Evolutionary conservation across 1,284 basidiomycete genomes (phyloP), one percentile per base, ranked within the genome.

Genomic region (Grifola frondosa): DNA sequence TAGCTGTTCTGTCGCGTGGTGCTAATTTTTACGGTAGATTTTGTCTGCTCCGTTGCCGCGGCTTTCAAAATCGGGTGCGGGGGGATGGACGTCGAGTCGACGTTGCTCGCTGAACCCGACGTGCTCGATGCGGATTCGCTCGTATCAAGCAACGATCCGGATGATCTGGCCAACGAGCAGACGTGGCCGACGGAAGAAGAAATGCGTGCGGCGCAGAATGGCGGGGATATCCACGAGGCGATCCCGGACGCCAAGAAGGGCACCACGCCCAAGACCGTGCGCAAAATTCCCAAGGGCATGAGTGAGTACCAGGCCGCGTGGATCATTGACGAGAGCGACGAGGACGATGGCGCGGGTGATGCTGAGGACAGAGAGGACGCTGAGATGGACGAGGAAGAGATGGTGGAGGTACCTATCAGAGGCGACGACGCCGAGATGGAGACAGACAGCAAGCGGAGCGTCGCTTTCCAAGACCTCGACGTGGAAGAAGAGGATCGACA

Each of bases 101-200:
- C 59, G 36, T 50, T 80, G 31, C 67, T 84, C 37, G 81, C 75
- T 2, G 81, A 81, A 65, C 78, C 78, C 9, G 73, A 80, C 40
- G 64, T 74, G 0, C 83, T 85, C 6, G 73, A 81, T 1, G 91
- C 89, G 1, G 96, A 99, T 63, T 96, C 95, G 5, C 71, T 98
- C 22, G 78, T 91, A 3, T 91, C 90, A 1, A 86, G 81, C 47
- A 97, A 98, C 60, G 82, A 87, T 23, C 89, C 89, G 0, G 93
- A 98, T 57, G 81, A 91, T 47, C 76, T 97, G 67, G 82, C 77
- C 12, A 96, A 96, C 60, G 96, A 99, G 61, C 96, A 99, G 67
- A 99, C 96, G 0, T 98, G 96, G 95, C 96, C 96, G 0, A 97
- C 94, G 0, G 94, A 98, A 62, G 96, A 98, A 56, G 96, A 98